Evolutionary conservation across 2,329 filamentous ascomycete species (phyloP).

Genomic region (Colletotrichum eleusines): DNA sequence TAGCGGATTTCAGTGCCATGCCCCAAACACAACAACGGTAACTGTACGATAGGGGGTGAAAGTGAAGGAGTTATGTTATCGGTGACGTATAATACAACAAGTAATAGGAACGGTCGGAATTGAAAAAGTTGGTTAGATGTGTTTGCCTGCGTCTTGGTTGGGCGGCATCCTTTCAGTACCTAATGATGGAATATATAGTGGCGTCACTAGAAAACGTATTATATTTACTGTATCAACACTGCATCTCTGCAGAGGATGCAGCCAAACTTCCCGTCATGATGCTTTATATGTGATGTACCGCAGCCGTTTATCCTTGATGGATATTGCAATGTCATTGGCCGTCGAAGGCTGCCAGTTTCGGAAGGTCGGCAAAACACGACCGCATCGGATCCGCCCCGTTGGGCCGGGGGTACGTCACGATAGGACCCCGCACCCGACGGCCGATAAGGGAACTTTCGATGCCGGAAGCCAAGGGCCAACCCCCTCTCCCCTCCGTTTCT

Average conservation of each 20-base stretch:
- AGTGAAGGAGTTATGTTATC: not conserved
- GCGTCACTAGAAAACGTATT: not conserved
- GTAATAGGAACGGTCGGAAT: not conserved
- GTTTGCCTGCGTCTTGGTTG: not conserved
- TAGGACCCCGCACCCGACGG: conserved; percentile 11
- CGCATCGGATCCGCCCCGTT: not conserved
- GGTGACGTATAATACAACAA: too few relatives aligned
- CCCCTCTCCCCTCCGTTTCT: not conserved
- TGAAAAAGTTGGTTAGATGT: not conserved
- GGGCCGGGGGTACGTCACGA: conserved; percentile 5
- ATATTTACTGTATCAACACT: not conserved
- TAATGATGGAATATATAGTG: not conserved
- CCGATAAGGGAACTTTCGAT: conserved; percentile 16
- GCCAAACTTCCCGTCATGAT: not conserved
- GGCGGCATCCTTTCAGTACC: not conserved
- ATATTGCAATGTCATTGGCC: not conserved
- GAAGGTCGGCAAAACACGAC: not conserved
- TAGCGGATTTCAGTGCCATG: conserved; percentile 1
- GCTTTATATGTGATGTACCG: not conserved
- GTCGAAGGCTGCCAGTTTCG: not conserved
- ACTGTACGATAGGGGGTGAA: not conserved
- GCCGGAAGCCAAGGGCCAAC: not conserved
- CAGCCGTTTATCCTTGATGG: not conserved
- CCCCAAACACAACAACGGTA: not conserved
- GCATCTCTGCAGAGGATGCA: not conserved